phyloP scores from a whole-genome alignment of 1,139 yeast genomes.

The Scheffersomyces segobiensis region DNA sequence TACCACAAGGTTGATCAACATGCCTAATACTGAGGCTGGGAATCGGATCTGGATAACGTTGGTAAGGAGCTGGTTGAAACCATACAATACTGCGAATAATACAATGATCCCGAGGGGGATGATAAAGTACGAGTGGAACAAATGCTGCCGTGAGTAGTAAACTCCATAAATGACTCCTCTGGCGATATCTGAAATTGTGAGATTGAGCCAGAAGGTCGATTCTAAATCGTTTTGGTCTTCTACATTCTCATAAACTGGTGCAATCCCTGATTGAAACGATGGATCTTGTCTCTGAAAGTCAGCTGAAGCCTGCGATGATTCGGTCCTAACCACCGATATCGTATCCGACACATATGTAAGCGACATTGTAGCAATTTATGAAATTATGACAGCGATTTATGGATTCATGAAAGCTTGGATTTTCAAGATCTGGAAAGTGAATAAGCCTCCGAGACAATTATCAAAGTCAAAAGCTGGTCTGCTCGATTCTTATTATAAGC shows the following conservation, averaged over 20 bases:
- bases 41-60: conserved; percentile 54
- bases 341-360: neutral
- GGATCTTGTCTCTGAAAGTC: neutral
- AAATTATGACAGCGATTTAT: neutral
- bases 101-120: conserved; percentile 39
- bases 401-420: neutral
- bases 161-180: conserved; percentile 25
- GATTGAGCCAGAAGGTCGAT: neutral
- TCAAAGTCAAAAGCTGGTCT: neutral
- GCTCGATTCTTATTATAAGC: neutral
- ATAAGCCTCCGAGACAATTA: neutral
- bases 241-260: neutral
- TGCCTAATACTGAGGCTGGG: conserved; percentile 76
- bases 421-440: neutral
- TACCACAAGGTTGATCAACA: conserved; percentile 60
- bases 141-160: conserved; percentile 31
- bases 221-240: neutral
- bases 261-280: neutral
- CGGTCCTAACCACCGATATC: neutral
- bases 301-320: neutral
- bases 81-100: conserved; percentile 53
- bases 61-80: conserved; percentile 55
- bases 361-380: neutral
- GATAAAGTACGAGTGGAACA: conserved; percentile 33
- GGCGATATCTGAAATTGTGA: conserved; percentile 7